Conservation (phyloP, 2,329 filamentous ascomycete species). For the Penicillium verrucosum region DNA sequence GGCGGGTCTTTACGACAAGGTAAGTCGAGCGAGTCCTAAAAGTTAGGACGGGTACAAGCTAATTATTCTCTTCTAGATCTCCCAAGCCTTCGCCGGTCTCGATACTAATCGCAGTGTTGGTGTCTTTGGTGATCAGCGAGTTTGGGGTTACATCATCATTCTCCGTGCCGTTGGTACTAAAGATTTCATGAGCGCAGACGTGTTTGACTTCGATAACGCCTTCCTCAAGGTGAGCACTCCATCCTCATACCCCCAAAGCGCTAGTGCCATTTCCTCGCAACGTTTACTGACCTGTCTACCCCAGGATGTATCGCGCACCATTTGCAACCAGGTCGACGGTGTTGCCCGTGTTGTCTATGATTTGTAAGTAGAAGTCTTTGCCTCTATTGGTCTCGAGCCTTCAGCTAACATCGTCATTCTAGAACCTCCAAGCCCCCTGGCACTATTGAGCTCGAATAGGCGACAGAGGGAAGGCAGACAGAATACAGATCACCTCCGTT, state of each 20-base stretch:
- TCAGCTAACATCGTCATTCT: neutral
- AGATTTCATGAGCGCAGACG: constrained; percentile 45
- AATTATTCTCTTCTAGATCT: neutral
- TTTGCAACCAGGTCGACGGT: neutral
- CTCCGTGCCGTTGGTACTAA: constrained; percentile 60
- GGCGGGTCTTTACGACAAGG: constrained; percentile 42
- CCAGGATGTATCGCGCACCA: neutral
- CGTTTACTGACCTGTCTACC: neutral
- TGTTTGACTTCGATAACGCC: neutral
- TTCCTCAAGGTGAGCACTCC: neutral
- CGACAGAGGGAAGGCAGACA: neutral
- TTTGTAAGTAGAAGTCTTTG: neutral
- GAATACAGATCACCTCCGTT: neutral
- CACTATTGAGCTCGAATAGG: neutral
- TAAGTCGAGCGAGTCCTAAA: neutral
- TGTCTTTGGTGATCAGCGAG: constrained; percentile 60
- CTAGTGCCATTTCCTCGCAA: neutral
- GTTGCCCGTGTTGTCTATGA: neutral
- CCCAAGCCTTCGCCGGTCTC: neutral
- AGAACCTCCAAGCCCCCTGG: neutral
- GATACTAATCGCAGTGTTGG: constrained; percentile 21
- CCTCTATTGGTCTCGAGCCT: neutral
- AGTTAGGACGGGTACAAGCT: neutral
- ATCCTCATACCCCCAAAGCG: neutral
- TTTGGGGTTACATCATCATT: constrained; percentile 61